Conservation (phyloP, 306 rosid genomes). For the Rosa chinensis region DNA sequence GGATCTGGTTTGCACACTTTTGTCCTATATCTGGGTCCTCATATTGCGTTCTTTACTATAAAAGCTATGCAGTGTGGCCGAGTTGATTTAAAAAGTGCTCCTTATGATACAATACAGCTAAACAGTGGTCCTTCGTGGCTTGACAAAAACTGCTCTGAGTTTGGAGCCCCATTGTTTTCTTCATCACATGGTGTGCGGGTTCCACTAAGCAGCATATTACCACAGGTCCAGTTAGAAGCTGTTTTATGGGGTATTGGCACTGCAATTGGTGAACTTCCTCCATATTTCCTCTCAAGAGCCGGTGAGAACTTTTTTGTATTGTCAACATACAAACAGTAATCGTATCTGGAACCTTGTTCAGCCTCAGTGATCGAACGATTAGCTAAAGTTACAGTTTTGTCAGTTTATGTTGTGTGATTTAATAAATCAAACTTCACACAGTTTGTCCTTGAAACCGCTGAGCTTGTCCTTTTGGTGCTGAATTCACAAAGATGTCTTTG, state of each 20-base stretch:
- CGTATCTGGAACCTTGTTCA: background rate
- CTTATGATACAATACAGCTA: slow-evolving; percentile 89
- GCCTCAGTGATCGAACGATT: background rate
- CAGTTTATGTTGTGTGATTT: background rate
- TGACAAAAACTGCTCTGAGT: slow-evolving; percentile 79
- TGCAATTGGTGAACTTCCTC: slow-evolving; percentile 99
- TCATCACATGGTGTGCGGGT: slow-evolving; percentile 61
- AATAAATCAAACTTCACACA: background rate
- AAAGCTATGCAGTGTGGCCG: slow-evolving; percentile 97
- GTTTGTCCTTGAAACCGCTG: background rate
- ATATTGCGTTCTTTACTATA: slow-evolving; percentile 85
- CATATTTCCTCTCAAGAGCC: slow-evolving; percentile 97
- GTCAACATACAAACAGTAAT: background rate
- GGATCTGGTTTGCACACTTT: slow-evolving; percentile 99
- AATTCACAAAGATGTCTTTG: background rate
- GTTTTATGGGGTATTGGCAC: slow-evolving; percentile 96
- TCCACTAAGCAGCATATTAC: slow-evolving; percentile 82
- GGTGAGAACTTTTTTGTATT: slow-evolving; percentile 46
- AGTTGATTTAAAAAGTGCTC: slow-evolving; percentile 90
- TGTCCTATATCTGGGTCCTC: slow-evolving; percentile 97
- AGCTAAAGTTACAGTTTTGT: no score
- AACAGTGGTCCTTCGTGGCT: slow-evolving; percentile 93
- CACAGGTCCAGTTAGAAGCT: slow-evolving; percentile 92
- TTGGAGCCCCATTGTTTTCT: slow-evolving; percentile 76
- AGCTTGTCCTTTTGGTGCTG: background rate